A percentile compares a stretch with the other conserved stretches of the same genome.
These are phyloP conservation scores for Castanea crenata DNA, from an alignment of 306 rosid species.

Conservation along the genomic window DNA sequence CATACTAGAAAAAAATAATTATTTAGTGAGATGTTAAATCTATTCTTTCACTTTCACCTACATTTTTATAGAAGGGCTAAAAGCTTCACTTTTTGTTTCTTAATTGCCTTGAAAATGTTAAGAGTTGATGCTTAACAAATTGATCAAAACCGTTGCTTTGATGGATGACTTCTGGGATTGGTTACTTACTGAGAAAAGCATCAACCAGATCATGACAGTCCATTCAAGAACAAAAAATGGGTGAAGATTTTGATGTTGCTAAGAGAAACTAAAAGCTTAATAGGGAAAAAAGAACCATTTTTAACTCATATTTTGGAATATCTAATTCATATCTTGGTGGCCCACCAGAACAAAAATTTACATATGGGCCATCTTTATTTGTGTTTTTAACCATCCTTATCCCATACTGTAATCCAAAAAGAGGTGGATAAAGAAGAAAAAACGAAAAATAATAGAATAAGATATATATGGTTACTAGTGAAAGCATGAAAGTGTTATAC, in stretches of 20 bases:
- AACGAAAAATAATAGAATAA: not conserved
- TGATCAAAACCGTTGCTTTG: conserved; percentile 5
- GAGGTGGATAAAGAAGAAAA: too few relatives aligned
- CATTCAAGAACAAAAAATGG: conserved; percentile 29
- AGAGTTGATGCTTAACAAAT: not conserved
- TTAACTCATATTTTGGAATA: conserved; percentile 22
- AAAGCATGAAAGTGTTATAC: conserved; percentile 6
- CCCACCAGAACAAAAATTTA: conserved; percentile 6
- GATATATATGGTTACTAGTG: not conserved
- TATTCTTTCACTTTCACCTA: conserved; percentile 19
- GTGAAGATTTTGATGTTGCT: conserved; percentile 33
- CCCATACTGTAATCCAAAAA: not conserved
- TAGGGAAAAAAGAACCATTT: conserved; percentile 12
- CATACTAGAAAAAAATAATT: not conserved
- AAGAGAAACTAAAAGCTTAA: not conserved
- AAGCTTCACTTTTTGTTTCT: not conserved
- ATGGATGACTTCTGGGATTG: conserved; percentile 1
- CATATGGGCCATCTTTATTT: conserved; percentile 13
- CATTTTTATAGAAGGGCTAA: not conserved
- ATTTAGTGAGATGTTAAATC: not conserved
- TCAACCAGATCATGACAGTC: conserved; percentile 33
- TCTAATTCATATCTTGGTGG: not conserved
- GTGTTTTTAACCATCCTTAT: conserved; percentile 4
- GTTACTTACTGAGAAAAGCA: conserved; percentile 4
- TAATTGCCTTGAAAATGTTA: not conserved